Conservation (phyloP, 306 rosid species). For the Cotoneaster glaucophyllus region DNA sequence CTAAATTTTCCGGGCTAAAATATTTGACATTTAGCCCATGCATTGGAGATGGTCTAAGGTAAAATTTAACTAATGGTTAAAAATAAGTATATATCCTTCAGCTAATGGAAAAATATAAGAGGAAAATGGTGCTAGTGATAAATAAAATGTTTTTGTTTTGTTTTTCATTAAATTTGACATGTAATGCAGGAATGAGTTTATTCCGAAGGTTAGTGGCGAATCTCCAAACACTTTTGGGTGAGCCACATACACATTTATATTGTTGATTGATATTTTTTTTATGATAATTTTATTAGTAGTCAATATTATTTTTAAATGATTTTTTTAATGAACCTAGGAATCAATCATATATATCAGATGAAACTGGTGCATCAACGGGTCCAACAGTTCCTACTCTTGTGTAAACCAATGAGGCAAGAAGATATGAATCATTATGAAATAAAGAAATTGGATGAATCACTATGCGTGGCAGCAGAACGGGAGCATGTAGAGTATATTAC, state of each 20-base stretch:
- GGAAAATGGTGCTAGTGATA: no score
- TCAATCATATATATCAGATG: not conserved
- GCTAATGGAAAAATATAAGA: no score
- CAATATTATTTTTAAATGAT: no score
- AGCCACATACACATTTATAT: not conserved
- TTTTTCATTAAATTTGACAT: not conserved
- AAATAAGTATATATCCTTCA: no score
- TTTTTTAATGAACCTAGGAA: not conserved
- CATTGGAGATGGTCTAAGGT: no score
- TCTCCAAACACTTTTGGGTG: not conserved
- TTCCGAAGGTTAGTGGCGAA: no score
- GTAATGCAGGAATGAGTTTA: not conserved
- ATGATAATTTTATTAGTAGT: no score
- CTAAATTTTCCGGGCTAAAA: no score
- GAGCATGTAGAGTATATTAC: not conserved
- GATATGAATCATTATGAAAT: fast-evolving
- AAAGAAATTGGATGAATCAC: not conserved
- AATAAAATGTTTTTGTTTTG: no score
- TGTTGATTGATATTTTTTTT: not conserved
- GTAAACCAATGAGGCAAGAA: not conserved
- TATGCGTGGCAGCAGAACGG: not conserved
- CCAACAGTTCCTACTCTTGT: not conserved
- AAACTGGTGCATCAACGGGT: not conserved
- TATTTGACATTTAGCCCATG: no score
- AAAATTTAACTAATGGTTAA: no score